Evolutionary conservation across 352 stramenopile genomes (phyloP).

Genomic region (Globisporangium rhizosaccharum): DNA sequence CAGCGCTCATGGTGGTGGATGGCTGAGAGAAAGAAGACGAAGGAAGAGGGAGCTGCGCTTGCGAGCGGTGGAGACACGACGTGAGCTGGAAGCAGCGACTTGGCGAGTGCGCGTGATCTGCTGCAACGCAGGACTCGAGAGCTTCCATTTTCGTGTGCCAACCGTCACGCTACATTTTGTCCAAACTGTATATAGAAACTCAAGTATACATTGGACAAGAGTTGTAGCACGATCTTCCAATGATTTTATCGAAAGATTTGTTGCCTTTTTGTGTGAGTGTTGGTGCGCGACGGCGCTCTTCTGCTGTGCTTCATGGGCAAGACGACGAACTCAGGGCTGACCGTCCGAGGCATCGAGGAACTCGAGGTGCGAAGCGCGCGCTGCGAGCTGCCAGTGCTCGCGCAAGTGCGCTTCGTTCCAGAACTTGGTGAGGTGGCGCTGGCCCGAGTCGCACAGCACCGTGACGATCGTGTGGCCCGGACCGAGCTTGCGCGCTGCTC

Average conservation of each 20-base stretch:
- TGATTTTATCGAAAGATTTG: neutral
- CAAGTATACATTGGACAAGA: too few relatives aligned
- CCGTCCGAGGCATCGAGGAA: conserved; percentile 68
- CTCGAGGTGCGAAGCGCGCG: conserved; percentile 48
- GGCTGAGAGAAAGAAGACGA: neutral
- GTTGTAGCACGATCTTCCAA: too few relatives aligned
- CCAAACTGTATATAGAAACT: too few relatives aligned
- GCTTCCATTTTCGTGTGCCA: too few relatives aligned
- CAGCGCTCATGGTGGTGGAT: conserved; percentile 4
- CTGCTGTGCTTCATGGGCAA: neutral
- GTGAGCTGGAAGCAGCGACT: neutral
- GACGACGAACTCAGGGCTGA: conserved; percentile 36
- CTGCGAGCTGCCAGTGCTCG: conserved; percentile 57
- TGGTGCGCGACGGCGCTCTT: neutral
- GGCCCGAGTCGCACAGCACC: conserved; percentile 85
- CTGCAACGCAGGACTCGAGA: too few relatives aligned
- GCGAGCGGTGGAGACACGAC: neutral
- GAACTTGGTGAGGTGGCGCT: conserved; percentile 88
- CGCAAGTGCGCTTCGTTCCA: conserved; percentile 78
- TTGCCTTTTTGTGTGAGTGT: neutral
- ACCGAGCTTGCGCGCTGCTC: conserved; percentile 64
- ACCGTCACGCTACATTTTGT: too few relatives aligned
- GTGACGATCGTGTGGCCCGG: conserved; percentile 83
- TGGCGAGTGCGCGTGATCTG: neutral
- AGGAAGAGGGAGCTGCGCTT: neutral